phyloP scores from a whole-genome alignment of 805 yeast species.

The Kuraishia borneana region DNA sequence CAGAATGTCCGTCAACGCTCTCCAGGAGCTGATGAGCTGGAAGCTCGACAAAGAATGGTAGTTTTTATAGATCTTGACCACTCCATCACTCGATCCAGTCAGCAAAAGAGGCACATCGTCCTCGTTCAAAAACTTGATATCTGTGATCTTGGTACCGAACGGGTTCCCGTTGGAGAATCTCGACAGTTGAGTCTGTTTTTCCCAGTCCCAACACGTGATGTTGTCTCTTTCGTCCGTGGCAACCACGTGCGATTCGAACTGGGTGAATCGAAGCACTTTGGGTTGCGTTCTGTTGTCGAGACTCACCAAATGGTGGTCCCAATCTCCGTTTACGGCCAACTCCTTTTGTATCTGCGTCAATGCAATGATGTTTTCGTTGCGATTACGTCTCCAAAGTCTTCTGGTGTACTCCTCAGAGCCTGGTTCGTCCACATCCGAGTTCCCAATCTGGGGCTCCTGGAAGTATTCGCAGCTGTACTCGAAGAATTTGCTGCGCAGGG shows the following conservation, averaged over 20 bases:
- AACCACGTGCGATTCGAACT: slow-evolving; percentile 76
- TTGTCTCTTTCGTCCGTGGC: slow-evolving; percentile 78
- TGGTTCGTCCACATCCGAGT: slow-evolving; percentile 77
- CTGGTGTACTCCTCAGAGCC: slow-evolving; percentile 80
- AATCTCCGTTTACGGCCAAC: slow-evolving; percentile 71
- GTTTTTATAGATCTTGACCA: slow-evolving; percentile 75
- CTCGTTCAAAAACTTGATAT: slow-evolving; percentile 76
- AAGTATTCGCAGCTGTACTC: slow-evolving; percentile 82
- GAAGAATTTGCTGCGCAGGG: slow-evolving; percentile 52
- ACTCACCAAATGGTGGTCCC: slow-evolving; percentile 55
- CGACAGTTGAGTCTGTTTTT: slow-evolving; percentile 38
- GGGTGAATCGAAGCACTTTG: slow-evolving; percentile 68
- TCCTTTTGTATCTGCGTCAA: slow-evolving; percentile 88
- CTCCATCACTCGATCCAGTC: slow-evolving; percentile 91
- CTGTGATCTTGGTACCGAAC: slow-evolving; percentile 81
- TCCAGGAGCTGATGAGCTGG: slow-evolving; percentile 77
- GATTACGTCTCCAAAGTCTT: slow-evolving; percentile 78
- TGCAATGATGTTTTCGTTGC: slow-evolving; percentile 79
- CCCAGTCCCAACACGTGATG: slow-evolving; percentile 87
- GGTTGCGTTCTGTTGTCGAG: slow-evolving; percentile 75
- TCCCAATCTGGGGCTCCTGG: slow-evolving; percentile 91
- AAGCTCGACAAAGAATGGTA: slow-evolving; percentile 46
- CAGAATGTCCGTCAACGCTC: slow-evolving; percentile 80
- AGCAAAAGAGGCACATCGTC: slow-evolving; percentile 81
- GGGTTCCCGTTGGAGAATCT: slow-evolving; percentile 80